Evolutionary conservation across 805 yeast species (phyloP).

Genomic region (Metschnikowia kofuensis): DNA sequence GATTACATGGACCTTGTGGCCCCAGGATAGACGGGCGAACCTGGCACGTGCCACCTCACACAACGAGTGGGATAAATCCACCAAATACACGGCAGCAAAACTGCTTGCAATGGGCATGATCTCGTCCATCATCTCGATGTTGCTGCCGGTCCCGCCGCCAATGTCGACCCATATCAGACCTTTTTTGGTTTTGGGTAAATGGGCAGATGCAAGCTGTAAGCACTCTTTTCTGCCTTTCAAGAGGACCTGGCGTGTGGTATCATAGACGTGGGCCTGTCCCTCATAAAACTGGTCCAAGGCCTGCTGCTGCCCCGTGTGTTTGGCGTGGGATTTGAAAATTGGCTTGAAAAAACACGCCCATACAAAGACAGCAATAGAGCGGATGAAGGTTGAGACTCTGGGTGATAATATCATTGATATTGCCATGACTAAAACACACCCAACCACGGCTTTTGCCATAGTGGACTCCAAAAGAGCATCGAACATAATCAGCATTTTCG

Average conservation of each 20-base stretch:
- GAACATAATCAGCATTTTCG: no score
- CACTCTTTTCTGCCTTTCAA: constrained; percentile 71
- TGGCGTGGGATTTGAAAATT: constrained; percentile 29
- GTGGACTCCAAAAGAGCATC: background rate
- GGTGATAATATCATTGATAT: constrained; percentile 1
- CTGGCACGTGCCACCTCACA: constrained; percentile 68
- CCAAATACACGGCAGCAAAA: constrained; percentile 66
- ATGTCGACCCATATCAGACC: constrained; percentile 68
- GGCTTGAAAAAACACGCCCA: constrained; percentile 64
- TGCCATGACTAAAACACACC: constrained; percentile 2
- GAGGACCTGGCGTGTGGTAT: constrained; percentile 61
- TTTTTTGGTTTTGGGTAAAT: constrained; percentile 39
- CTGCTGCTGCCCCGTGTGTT: constrained; percentile 41
- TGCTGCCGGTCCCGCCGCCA: constrained; percentile 87
- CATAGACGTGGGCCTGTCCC: constrained; percentile 76
- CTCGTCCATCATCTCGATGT: constrained; percentile 71
- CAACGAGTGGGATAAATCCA: constrained; percentile 75
- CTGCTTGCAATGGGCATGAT: constrained; percentile 43
- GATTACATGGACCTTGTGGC: constrained; percentile 57
- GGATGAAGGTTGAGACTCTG: constrained; percentile 10
- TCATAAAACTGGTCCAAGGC: constrained; percentile 69
- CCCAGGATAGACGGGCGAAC: constrained; percentile 41
- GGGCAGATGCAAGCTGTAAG: constrained; percentile 56
- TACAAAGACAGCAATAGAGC: constrained; percentile 30
- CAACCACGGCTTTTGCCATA: constrained; percentile 1